phyloP scores from a whole-genome alignment of 495 filamentous ascomycete species.

The Penicillium cosmopolitanum region DNA sequence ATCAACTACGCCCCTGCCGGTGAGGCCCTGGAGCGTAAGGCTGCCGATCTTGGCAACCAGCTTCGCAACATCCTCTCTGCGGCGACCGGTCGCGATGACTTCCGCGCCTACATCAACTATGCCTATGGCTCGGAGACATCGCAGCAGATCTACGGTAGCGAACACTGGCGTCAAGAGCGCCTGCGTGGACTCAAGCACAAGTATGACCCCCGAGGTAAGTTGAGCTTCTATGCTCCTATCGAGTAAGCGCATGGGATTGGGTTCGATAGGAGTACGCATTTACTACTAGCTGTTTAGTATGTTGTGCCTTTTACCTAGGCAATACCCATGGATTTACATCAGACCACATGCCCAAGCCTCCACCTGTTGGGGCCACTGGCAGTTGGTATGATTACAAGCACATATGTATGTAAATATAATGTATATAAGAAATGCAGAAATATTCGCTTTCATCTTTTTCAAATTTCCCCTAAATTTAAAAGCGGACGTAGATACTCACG shows the following conservation, averaged over 20 bases:
- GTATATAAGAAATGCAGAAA: no score
- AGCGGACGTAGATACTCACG: no score
- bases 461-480: no score
- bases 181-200: slow-evolving; percentile 54
- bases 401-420: no score
- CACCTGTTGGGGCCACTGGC: no score
- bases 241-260: neutral
- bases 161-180: slow-evolving; percentile 48
- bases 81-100: slow-evolving; percentile 36
- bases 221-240: slow-evolving; percentile 49
- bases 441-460: no score
- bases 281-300: no score
- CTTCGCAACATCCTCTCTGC: slow-evolving; percentile 46
- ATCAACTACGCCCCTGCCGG: slow-evolving; percentile 41
- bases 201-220: slow-evolving; percentile 57
- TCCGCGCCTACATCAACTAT: slow-evolving; percentile 63
- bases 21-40: slow-evolving; percentile 31
- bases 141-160: slow-evolving; percentile 53
- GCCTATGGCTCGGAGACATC: slow-evolving; percentile 56
- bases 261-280: neutral
- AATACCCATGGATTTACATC: no score
- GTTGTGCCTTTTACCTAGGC: no score
- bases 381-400: no score
- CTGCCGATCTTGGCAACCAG: slow-evolving; percentile 40
- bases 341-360: no score